phyloP scores from a whole-genome alignment of 2,329 filamentous ascomycete genomes.

The Chrysoporthe cubensis region DNA sequence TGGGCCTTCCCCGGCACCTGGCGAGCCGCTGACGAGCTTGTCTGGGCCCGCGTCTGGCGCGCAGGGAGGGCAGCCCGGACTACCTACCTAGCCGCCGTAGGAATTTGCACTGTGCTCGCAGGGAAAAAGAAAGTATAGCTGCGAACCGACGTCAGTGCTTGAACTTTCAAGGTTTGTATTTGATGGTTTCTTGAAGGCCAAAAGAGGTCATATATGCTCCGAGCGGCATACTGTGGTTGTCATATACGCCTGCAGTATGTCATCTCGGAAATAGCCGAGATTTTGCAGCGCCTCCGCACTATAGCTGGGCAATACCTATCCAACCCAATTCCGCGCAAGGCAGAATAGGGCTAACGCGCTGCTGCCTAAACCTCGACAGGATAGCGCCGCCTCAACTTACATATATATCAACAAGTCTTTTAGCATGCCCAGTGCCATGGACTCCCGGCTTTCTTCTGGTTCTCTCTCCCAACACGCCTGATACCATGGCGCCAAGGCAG shows the following conservation, averaged over 20 bases:
- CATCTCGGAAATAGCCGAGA: not conserved
- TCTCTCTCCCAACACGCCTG: not conserved
- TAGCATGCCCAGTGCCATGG: not conserved
- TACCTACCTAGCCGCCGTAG: no score
- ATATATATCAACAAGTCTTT: not conserved
- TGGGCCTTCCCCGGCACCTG: no score
- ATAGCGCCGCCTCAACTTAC: not conserved
- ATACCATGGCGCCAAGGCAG: conserved; percentile 12
- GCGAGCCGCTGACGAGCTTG: not conserved
- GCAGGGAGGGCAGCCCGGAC: no score
- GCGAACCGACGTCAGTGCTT: not conserved
- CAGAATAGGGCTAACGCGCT: not conserved
- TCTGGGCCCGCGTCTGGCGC: not conserved
- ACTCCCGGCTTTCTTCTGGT: not conserved
- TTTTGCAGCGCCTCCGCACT: not conserved
- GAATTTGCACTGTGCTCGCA: no score
- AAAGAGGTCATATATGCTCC: not conserved
- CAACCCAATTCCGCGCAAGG: no score
- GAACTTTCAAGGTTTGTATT: not conserved
- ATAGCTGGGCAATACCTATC: not conserved
- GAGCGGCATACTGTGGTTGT: not conserved
- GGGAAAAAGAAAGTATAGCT: not conserved
- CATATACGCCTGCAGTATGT: not conserved
- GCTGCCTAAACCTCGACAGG: not conserved
- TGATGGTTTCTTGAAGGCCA: not conserved